Percentiles rank a stretch among this genome's conserved stretches.
These are phyloP conservation scores for Nepenthes gracilis DNA, from an alignment of 148 eudicot genomes.

Conservation along the genomic window DNA sequence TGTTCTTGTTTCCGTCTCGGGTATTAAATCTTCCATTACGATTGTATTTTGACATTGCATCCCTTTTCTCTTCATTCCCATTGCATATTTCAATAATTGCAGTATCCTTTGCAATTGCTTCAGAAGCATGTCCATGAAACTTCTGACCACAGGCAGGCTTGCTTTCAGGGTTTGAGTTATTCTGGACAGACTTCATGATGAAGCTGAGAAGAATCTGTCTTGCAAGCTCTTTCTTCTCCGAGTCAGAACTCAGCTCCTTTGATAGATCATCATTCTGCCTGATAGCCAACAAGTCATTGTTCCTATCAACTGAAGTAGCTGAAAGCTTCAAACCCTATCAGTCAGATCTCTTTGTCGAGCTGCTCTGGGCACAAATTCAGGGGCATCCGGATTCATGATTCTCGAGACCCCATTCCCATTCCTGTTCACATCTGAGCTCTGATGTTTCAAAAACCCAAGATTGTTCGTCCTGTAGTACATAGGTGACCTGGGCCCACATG, in stretches of 20 bases:
- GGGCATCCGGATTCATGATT: slow-evolving; percentile 93
- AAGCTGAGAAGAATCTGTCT: slow-evolving; percentile 94
- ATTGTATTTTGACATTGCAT: slow-evolving; percentile 11
- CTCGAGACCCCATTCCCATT: slow-evolving; percentile 21
- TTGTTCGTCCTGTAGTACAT: slow-evolving; percentile 52
- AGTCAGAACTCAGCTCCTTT: slow-evolving; percentile 47
- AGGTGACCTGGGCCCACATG: slow-evolving; percentile 88
- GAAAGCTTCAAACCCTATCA: slow-evolving; percentile 17
- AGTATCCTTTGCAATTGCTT: slow-evolving; percentile 79
- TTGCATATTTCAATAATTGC: slow-evolving; percentile 61
- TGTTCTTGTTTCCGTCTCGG: slow-evolving; percentile 19
- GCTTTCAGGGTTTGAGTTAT: slow-evolving; percentile 26
- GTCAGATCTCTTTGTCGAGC: slow-evolving; percentile 23
- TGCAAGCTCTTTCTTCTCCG: slow-evolving; percentile 83
- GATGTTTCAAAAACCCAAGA: slow-evolving; percentile 33
- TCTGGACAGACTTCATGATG: slow-evolving; percentile 79
- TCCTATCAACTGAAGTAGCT: slow-evolving; percentile 11
- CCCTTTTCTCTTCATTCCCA: slow-evolving; percentile 49
- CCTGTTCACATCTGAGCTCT: slow-evolving; percentile 12
- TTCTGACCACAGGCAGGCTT: slow-evolving; percentile 26
- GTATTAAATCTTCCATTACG: slow-evolving; percentile 16
- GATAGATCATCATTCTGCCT: slow-evolving; percentile 29
- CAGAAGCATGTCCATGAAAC: slow-evolving; percentile 31
- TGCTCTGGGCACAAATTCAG: slow-evolving; percentile 78
- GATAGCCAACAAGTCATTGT: slow-evolving; percentile 11